Base-by-base conservation (phyloP, 306 rosid species). In the Glycyrrhiza uralensis region DNA sequence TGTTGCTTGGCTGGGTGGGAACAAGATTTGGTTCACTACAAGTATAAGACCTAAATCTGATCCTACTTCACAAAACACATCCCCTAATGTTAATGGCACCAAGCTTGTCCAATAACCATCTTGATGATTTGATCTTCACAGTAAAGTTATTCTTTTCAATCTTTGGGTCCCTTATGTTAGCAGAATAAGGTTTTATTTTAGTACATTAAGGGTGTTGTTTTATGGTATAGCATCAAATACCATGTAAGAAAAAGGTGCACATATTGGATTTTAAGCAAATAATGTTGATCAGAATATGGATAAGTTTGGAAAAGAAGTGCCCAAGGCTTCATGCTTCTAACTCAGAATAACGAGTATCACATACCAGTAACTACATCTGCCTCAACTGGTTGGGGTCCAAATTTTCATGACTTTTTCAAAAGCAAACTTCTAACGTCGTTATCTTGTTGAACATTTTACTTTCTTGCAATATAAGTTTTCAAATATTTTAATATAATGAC, bases 81-180 rank as follows among this genome's bases (percentile, higher is more conserved):
- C n/a, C n/a, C n/a, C n/a, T n/a, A n/a, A n/a, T n/a, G n/a, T n/a
- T n/a, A n/a, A n/a, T n/a, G n/a, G n/a, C n/a, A n/a, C 26, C 46
- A 22, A 46, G 77, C 74, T 55, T 75, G 58, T 75, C 20, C 69
- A 63, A 56, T 38, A 71, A 71, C 76, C 32, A 78, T 63, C 64
- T 63, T 30, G 17, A 71, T 55, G 15, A 51, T 22, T 70, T 24
- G 28, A 74, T 60, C 32, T 45, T 54, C 36, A 33, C 7, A 44
- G 33, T 64, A 36, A 76, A 70, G 52, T 36, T 76, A 81, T 81
- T 76, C 81, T 75, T 57, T 71, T 55, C 65, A 17, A 76, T 76
- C 72, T 39, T 61, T 58, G 15, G 63, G 47, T 35, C 50, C 10
- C 59, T 10, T 33, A 72, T 22, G 72, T 23, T 17, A 24, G 56